Conservation (phyloP, 1,284 basidiomycete genomes). For the Ceratobasidium theobromae region DNA sequence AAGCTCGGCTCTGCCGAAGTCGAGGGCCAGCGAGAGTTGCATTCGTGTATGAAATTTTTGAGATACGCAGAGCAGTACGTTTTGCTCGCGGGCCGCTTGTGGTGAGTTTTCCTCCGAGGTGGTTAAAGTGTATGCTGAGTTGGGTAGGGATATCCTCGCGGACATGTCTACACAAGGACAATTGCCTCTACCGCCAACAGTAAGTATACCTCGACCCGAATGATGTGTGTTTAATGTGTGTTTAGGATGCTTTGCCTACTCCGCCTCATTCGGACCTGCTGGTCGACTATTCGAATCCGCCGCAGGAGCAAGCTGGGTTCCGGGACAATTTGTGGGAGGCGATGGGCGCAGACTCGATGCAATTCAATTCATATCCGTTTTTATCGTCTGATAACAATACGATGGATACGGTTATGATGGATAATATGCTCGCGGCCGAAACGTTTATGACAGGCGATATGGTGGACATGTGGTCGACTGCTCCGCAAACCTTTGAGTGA, state of each 20-base stretch:
- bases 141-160: conserved; percentile 13
- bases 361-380: conserved; percentile 21
- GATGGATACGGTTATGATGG: conserved; percentile 19
- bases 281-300: not conserved
- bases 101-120: not conserved
- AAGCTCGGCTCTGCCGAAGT: conserved; percentile 17
- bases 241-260: conserved; percentile 11
- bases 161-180: conserved; percentile 23
- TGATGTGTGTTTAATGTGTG: not conserved
- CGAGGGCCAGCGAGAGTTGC: conserved; percentile 18
- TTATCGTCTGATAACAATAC: not conserved
- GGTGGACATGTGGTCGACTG: conserved; percentile 29
- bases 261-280: not conserved
- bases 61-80: conserved; percentile 1
- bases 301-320: conserved; percentile 7
- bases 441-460: conserved; percentile 23
- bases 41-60: conserved; percentile 28
- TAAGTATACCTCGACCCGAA: not conserved
- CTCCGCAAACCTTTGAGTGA: conserved; percentile 27
- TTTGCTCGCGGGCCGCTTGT: conserved; percentile 9
- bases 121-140: not conserved
- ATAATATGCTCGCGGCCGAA: conserved; percentile 17
- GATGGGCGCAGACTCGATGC: conserved; percentile 27
- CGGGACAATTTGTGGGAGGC: conserved; percentile 21
- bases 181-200: conserved; percentile 5